Evolutionary conservation across 495 filamentous ascomycete genomes (phyloP), one percentile per base, ranked within the genome.

Genomic region (Penicillium dipodomyicola): DNA sequence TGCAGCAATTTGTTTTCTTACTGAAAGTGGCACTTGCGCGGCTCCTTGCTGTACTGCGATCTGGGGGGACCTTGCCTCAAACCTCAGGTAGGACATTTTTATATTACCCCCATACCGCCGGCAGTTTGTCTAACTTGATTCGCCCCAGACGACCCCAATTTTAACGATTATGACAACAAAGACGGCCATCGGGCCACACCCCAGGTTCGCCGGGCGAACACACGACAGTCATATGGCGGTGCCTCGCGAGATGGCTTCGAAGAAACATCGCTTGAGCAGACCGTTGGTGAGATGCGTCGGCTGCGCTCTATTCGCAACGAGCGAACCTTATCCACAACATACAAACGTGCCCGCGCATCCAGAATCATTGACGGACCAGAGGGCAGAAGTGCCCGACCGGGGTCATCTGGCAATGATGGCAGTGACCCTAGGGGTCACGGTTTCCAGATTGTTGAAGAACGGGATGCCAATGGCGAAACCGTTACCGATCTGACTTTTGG

Each of bases 1-100:
- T 99, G 50, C 86, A 91, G 67, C 94, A 97, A 71, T 99, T 96
- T 64, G 85, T 97, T 12, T 97, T 95, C 70, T 77, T 99, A 41
- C 76, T 99, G 32, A 84, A 87, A 65, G 92, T 97, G 27, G 94
- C 95, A 39, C 84, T 97, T 47, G 95, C 95, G 8, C 82, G 95
- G 52, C 80, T 99, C 33, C 79, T 99, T 37, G 86, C 91, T 17
- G 95, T 92, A 19, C 82, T 99, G 43, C 85, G 90, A 54, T 85
- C 79, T 51, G 92, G 84, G 57, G 92, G 91, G 49, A 87, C 89
- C 19, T 71, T 98, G 47, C 86, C 89, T 35, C 84, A 84, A 47
- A 84, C 87, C 32, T 86, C 87, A 44, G 85, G 84, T 87, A 81
- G 59, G 73, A 67, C 50, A 55, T 41, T 44, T 32, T 51, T 53